Conservation (phyloP, 495 filamentous ascomycete genomes). For the Bacidia gigantensis region DNA sequence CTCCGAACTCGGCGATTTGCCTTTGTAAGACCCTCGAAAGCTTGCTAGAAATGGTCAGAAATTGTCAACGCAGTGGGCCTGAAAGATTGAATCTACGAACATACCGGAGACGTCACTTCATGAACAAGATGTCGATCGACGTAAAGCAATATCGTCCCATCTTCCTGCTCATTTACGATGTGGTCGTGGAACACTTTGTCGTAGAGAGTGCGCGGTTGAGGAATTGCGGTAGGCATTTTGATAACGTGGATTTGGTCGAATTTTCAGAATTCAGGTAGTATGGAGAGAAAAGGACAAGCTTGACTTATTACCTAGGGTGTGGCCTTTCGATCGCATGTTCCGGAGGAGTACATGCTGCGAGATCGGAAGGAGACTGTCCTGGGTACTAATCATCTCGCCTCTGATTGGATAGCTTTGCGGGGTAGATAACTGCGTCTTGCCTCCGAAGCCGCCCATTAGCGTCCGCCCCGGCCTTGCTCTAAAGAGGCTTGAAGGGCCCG, state of each 20-base stretch:
- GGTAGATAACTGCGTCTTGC: neutral
- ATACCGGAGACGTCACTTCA: conserved; percentile 90
- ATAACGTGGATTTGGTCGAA: no score
- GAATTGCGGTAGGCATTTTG: neutral
- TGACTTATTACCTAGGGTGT: no score
- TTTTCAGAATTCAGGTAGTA: no score
- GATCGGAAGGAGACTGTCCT: neutral
- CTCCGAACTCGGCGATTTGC: conserved; percentile 75
- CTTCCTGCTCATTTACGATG: conserved; percentile 84
- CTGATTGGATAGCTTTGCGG: neutral
- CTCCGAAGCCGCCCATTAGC: neutral
- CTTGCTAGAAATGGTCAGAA: no score
- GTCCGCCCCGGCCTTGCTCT: neutral
- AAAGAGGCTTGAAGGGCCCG: neutral
- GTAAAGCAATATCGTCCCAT: conserved; percentile 85
- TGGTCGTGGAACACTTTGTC: conserved; percentile 94
- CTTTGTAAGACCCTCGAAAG: conserved; percentile 87
- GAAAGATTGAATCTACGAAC: no score
- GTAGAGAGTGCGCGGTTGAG: conserved; percentile 46
- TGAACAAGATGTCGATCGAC: conserved; percentile 88
- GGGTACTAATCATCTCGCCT: neutral
- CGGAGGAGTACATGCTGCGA: neutral
- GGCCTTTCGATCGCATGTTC: no score
- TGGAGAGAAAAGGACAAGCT: no score
- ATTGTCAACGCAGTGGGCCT: no score